phyloP scores from a whole-genome alignment of 306 rosid genomes.

The Rosa multiflora region DNA sequence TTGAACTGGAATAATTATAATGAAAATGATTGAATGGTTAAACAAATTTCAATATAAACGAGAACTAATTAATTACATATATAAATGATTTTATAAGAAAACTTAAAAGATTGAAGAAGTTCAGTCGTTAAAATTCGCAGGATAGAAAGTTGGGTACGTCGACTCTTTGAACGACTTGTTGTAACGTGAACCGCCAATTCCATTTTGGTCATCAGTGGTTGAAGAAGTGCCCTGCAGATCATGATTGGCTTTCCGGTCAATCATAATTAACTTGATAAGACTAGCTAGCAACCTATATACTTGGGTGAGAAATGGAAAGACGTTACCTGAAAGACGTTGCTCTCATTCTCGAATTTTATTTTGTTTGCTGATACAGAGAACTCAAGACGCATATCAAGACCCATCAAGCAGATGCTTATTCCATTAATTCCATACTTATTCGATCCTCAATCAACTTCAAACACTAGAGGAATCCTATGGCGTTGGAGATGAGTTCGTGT shows the following conservation, averaged over 20 bases:
- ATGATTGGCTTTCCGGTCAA: conserved; percentile 20
- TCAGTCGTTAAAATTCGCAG: neutral
- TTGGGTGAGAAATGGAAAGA: conserved; percentile 5
- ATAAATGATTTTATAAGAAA: neutral
- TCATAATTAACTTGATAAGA: conserved; percentile 19
- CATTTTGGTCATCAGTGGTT: neutral
- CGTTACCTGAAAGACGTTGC: neutral
- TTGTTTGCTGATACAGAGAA: neutral
- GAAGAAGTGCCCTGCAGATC: neutral
- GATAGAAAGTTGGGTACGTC: neutral
- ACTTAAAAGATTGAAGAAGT: neutral
- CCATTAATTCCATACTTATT: neutral
- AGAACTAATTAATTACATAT: neutral
- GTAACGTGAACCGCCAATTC: neutral
- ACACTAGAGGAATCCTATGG: neutral
- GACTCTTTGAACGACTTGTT: neutral
- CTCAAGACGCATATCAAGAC: conserved; percentile 9
- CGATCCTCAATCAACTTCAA: neutral
- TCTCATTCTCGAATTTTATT: neutral
- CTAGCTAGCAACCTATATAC: neutral
- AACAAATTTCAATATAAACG: neutral
- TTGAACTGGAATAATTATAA: neutral
- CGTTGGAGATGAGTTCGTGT: neutral
- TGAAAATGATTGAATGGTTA: neutral
- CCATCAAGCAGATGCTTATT: neutral